phyloP scores from a whole-genome alignment of 1,284 basidiomycete species.

The Pholiota adiposa region DNA sequence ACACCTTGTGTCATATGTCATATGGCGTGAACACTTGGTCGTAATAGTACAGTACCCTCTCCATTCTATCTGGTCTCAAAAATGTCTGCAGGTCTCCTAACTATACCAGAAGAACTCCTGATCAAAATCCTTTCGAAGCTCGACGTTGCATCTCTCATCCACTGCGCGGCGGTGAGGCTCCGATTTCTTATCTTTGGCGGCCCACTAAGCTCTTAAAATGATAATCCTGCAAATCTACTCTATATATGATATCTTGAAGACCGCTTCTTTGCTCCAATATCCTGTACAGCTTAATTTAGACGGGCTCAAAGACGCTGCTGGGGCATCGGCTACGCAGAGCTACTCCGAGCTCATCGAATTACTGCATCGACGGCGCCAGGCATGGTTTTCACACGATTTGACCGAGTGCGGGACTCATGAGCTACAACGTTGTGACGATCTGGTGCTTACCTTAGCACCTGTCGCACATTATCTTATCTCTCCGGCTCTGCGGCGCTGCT shows the following conservation, averaged over 20 bases:
- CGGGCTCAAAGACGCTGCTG: constrained; percentile 6
- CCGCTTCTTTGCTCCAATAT: constrained; percentile 15
- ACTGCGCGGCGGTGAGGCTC: constrained; percentile 16
- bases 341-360: constrained; percentile 4
- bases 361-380: constrained; percentile 10
- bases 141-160: constrained; percentile 16
- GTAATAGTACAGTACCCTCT: too few species aligned
- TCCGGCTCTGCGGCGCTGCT: too few species aligned
- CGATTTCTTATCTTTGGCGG: neutral
- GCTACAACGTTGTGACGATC: too few species aligned
- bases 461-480: too few species aligned
- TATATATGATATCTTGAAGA: constrained; percentile 1
- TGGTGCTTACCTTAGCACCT: too few species aligned
- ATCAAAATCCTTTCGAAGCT: constrained; percentile 14
- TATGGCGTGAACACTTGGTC: too few species aligned
- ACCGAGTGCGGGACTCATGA: too few species aligned
- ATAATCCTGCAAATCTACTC: constrained; percentile 16
- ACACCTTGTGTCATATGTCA: too few species aligned
- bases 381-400: constrained; percentile 15
- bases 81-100: too few species aligned
- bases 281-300: constrained; percentile 12
- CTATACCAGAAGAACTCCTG: constrained; percentile 4
- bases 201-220: neutral
- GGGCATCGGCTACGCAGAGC: neutral
- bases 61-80: too few species aligned